Conservation (phyloP, 805 yeast species). For the Brettanomyces nanus region DNA sequence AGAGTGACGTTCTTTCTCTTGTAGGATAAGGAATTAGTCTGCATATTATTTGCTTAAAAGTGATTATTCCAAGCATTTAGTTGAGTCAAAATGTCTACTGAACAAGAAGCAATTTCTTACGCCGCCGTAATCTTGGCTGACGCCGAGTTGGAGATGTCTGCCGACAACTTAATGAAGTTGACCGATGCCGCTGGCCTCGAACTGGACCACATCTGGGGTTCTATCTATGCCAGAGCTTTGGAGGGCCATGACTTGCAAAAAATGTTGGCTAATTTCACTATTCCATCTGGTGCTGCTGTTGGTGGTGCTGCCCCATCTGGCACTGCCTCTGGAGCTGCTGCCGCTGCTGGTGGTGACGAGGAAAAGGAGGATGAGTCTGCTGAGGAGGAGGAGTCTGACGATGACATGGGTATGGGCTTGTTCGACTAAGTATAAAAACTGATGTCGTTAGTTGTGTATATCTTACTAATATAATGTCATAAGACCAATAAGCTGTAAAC, state of each 20-base stretch:
- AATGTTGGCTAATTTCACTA: constrained; percentile 50
- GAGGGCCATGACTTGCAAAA: constrained; percentile 70
- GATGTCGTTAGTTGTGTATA: no score
- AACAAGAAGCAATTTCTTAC: constrained; percentile 82
- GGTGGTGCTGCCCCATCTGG: constrained; percentile 40
- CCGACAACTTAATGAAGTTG: constrained; percentile 70
- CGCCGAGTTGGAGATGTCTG: constrained; percentile 86
- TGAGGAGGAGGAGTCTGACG: constrained; percentile 57
- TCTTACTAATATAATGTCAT: no score
- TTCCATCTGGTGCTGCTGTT: constrained; percentile 43
- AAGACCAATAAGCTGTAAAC: no score
- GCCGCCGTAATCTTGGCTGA: constrained; percentile 98
- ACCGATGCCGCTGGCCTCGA: constrained; percentile 71
- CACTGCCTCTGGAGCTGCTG: constrained; percentile 38
- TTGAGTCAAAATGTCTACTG: constrained; percentile 51
- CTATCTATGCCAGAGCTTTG: constrained; percentile 73
- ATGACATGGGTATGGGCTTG: constrained; percentile 91
- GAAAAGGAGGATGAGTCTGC: constrained; percentile 57
- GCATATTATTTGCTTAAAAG: constrained; percentile 32
- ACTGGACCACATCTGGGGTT: constrained; percentile 75
- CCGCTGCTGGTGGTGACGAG: constrained; percentile 46
- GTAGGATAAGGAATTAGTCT: constrained; percentile 30
- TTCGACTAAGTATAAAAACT: constrained; percentile 71
- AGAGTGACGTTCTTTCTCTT: not conserved
- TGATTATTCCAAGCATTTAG: constrained; percentile 30